Conservation (phyloP, 2,329 filamentous ascomycete genomes). For the Aspergillus arachidicola region DNA sequence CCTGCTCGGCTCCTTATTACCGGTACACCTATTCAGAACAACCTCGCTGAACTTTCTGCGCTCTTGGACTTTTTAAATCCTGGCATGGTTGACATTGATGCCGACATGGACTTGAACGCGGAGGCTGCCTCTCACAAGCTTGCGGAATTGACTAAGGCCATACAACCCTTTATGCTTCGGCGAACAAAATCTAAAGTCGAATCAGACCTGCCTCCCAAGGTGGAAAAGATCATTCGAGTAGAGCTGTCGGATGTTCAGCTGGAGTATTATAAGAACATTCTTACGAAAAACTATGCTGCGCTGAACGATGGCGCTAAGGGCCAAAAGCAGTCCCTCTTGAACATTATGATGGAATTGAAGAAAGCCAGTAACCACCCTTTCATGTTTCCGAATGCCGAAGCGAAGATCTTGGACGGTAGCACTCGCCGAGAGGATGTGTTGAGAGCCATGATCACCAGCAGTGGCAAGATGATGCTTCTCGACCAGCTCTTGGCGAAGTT, state of each 20-base stretch:
- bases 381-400: slow-evolving; percentile 94
- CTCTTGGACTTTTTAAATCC: slow-evolving; percentile 96
- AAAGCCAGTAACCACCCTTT: slow-evolving; percentile 99
- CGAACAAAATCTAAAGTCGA: slow-evolving; percentile 97
- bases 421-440: slow-evolving; percentile 84
- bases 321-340: slow-evolving; percentile 91
- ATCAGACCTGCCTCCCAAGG: slow-evolving; percentile 93
- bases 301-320: slow-evolving; percentile 87
- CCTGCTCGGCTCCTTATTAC: slow-evolving; percentile 92
- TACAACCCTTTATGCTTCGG: slow-evolving; percentile 91
- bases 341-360: slow-evolving; percentile 99
- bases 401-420: slow-evolving; percentile 80
- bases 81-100: slow-evolving; percentile 87
- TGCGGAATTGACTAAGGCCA: slow-evolving; percentile 78
- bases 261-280: slow-evolving; percentile 98
- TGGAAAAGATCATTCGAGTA: slow-evolving; percentile 97
- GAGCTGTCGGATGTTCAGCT: slow-evolving; percentile 95
- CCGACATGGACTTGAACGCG: slow-evolving; percentile 81
- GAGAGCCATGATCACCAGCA: slow-evolving; percentile 91
- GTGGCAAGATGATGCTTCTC: slow-evolving; percentile 99
- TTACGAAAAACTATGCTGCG: slow-evolving; percentile 93
- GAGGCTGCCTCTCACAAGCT: slow-evolving; percentile 85
- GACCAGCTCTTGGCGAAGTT: slow-evolving; percentile 94
- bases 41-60: slow-evolving; percentile 86
- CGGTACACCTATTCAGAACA: slow-evolving; percentile 96